Conservation (phyloP, 176 grass and related monocot species). For the Eleusine coracana region DNA sequence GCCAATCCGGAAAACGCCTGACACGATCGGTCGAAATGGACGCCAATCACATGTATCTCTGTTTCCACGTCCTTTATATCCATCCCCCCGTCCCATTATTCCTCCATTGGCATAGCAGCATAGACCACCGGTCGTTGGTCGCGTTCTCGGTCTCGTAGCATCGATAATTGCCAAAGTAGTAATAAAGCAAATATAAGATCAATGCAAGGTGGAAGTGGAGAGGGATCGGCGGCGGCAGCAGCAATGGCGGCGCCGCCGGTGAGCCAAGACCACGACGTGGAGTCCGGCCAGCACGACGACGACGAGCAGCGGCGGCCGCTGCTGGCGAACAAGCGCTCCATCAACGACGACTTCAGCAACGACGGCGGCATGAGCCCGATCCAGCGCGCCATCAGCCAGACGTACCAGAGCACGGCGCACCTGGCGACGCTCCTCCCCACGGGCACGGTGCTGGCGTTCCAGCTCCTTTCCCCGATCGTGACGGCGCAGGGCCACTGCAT, state of each 20-base stretch:
- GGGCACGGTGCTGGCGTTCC: constrained; percentile 81
- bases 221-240: not conserved
- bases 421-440: constrained; percentile 81
- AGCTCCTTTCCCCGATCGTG: constrained; percentile 70
- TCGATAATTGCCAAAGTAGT: too few relatives aligned
- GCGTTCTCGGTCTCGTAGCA: not conserved
- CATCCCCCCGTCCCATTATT: not conserved
- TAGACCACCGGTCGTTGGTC: not conserved
- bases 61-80: constrained; percentile 25
- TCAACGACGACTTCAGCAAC: not conserved
- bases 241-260: not conserved
- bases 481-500: constrained; percentile 61
- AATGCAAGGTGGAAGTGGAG: not conserved
- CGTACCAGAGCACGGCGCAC: constrained; percentile 80
- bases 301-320: constrained; percentile 55
- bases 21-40: not conserved
- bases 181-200: not conserved
- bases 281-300: not conserved
- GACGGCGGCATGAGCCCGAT: constrained; percentile 41
- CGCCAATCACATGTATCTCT: not conserved
- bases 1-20: constrained; percentile 9
- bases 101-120: not conserved
- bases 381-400: constrained; percentile 67
- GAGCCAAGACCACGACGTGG: constrained; percentile 9
- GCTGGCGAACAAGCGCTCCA: constrained; percentile 37